phyloP scores from a whole-genome alignment of 2,329 filamentous ascomycete genomes.

The Alternaria sp. region DNA sequence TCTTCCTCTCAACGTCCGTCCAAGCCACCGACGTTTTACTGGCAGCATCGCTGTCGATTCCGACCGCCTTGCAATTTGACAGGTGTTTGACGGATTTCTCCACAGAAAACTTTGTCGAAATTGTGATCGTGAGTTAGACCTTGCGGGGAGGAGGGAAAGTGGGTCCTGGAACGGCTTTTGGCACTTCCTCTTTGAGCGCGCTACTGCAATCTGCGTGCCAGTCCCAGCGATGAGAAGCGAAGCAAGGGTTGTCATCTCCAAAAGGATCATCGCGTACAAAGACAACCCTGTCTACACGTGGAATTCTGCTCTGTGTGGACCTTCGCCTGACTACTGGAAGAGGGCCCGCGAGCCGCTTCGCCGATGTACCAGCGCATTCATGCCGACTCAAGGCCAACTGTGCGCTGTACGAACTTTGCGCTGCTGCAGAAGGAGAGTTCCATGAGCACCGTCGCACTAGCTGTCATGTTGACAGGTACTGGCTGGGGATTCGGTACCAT shows the following conservation, averaged over 20 bases:
- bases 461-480: slow-evolving; percentile 18
- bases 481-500: slow-evolving; percentile 29
- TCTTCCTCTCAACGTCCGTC: background rate
- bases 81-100: slow-evolving; percentile 28
- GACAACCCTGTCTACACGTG: slow-evolving; percentile 48
- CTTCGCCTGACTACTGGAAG: slow-evolving; percentile 32
- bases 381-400: slow-evolving; percentile 11
- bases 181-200: slow-evolving; percentile 29
- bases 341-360: slow-evolving; percentile 27
- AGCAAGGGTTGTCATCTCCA: slow-evolving; percentile 34
- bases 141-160: slow-evolving; percentile 49
- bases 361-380: slow-evolving; percentile 18
- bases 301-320: slow-evolving; percentile 30
- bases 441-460: slow-evolving; percentile 21
- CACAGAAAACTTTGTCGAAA: slow-evolving; percentile 41
- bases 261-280: slow-evolving; percentile 36
- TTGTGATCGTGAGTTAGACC: slow-evolving; percentile 38
- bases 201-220: slow-evolving; percentile 47
- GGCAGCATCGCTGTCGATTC: slow-evolving; percentile 16
- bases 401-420: slow-evolving; percentile 15
- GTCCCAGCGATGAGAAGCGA: slow-evolving; percentile 47
- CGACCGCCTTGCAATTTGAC: slow-evolving; percentile 21
- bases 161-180: slow-evolving; percentile 36
- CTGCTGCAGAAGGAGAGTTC: slow-evolving; percentile 11
- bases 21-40: slow-evolving; percentile 1